Base-by-base conservation (phyloP, 441 rosid genomes). In the Populus trichocarpa region DNA sequence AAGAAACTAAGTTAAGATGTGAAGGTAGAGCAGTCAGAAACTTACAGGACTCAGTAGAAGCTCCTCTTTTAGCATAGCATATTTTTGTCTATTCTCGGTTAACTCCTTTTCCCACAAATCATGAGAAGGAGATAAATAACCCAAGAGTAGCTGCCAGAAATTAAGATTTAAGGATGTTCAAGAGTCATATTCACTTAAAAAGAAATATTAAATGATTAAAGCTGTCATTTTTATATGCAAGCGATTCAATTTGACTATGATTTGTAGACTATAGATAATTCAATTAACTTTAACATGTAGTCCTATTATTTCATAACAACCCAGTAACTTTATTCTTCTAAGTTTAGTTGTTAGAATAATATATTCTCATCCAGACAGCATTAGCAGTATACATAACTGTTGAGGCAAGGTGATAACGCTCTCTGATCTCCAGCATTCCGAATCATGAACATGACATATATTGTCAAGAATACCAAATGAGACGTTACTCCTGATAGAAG, bases 11-110 rank as follows among this genome's bases (percentile, higher is more conserved):
- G 30, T 36, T 38, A 61, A 12, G 57, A 28, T 22, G 13, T 22
- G 67, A 23, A 71, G 35, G 67, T 46, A 65, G 28, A 32, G 83
- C 12, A 78, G 68, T n/a, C 74, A 74, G 80, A 69, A 75, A 85
- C 93, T 90, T 80, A 91, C 96, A 80, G 96, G 96, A 87, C 86
- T 87, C 35, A 76, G 77, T 25, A 91, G 88, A 70, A 90, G 88
- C 77, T 91, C 96, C 79, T 85, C 87, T 82, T 90, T 91, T 78
- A 91, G 82, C 82, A 85, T 84, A 13, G 83, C 86, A 80, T 89
- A 90, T 68, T 90, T 91, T 38, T 80, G 81, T 72, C 90, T 88
- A 78, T 83, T 86, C 83, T 86, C 90, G 25, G 59, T 77, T 38
- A 91, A 88, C 78, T 90, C 91, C 79, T 85, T 88, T 38, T 84